Base-by-base conservation (phyloP, 139 green algal genomes). In the Spirogloea muscicola region DNA sequence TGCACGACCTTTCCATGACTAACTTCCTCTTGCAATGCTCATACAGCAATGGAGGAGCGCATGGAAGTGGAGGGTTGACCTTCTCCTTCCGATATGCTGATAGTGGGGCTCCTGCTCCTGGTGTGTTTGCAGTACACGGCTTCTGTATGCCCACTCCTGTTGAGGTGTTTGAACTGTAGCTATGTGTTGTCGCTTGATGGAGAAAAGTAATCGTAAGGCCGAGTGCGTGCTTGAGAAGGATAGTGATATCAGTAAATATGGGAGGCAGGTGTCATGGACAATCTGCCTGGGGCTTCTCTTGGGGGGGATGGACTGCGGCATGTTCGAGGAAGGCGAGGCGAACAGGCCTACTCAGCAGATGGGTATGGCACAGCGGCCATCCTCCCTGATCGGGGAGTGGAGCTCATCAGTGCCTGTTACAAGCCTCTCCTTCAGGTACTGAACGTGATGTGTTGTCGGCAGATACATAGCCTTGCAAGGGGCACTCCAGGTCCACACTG, bases 361-460 rank as follows among this genome's bases (percentile, higher is more conserved):
- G 69, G 69, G 3, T 77, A 76, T 43, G 69, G 69, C 37, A 77
- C 61, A 3, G 58, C 58, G 1, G n/a, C 34, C 31, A 33, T 65
- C 1, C 43, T 79, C 46, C 44, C 71, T 16, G 71, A 79, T 3
- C 71, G 71, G 18, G 71, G 71, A 29, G 66, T 79, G 36, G 77
- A 79, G 62, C 71, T 79, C 43, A 78, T 63, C 13, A 44, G 57
- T 36, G 68, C 68, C 33, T 58, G 31, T 57, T 76, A 76, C 57
- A 6, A 57, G 4, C 68, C 68, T 10, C 33, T 76, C 5, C 64
- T 74, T n/a, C 49, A 74, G 64, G 48, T 71, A 16, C 10, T n/a
- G n/a, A n/a, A n/a, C n/a, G n/a, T n/a, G n/a, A n/a, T n/a, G n/a
- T n/a, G n/a, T n/a, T n/a, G n/a, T n/a, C n/a, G n/a, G n/a, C n/a